Evolutionary conservation across 2,329 filamentous ascomycete genomes (phyloP), one percentile per base, ranked within the genome.

Genomic region (Cercospora sesami): DNA sequence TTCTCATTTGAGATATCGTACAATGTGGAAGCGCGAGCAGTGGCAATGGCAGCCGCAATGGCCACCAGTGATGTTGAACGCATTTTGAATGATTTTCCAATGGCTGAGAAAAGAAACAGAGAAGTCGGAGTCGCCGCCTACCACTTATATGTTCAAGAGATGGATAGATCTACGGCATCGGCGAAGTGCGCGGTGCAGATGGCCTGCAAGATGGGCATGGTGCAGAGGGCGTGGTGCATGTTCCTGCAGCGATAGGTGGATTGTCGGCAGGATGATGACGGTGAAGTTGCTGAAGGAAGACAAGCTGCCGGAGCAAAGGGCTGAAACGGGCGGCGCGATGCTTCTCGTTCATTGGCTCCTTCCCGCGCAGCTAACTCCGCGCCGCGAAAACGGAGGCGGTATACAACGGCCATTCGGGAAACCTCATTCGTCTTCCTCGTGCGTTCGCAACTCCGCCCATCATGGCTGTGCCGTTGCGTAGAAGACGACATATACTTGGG

Each of bases 1-100:
- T 89, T 88, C 53, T 81, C 74, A 18, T 80, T 79, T 70, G 81
- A 85, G 69, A 85, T 79, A 64, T 81, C 79, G 23, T 42, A 60
- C 63, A 84, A 84, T 5, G 84, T 77, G 67, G 80, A 78, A 23
- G 81, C 82, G 14, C 68, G 57, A 12, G 69, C 72, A 6, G 69
- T 42, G 48, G 23, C 4, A 14, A 55, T 7, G 4, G 67, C 65
- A 10, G 73, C 68, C 28, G 64, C 58, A 14, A 66, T 67, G 42
- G 63, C 67, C 36, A 60, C 64, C 2, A 69, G 60, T 48, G 65
- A 63, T 31, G 68, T 58, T 14, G 57, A 63, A 66, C 64, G 74
- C 74, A 75, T 75, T 23, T 57, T 63, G 63, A 30, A 14, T 2
- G 53, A 12, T n/a, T 14, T n/a, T 23, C n/a, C 30, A 63, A 61